Evolutionary conservation across 352 stramenopile species (phyloP).

Genomic region (Pythium periplocum): DNA sequence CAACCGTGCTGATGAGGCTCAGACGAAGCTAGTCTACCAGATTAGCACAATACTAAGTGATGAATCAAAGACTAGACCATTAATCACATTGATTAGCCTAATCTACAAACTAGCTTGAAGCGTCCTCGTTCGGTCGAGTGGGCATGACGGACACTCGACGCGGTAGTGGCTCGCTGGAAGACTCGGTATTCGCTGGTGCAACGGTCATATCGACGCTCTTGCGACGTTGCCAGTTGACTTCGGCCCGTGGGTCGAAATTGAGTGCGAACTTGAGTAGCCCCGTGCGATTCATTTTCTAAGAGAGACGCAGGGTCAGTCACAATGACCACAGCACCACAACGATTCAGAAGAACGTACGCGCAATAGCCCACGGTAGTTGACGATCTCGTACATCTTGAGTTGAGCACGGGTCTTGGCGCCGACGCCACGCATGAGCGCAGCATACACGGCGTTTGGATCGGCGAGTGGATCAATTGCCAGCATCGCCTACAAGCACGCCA

Average conservation of each 20-base stretch:
- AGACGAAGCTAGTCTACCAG: no score
- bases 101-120: no score
- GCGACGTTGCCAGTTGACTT: slow-evolving; percentile 35
- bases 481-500: slow-evolving; percentile 24
- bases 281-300: slow-evolving; percentile 58
- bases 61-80: no score
- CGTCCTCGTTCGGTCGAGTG: no score
- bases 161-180: no score
- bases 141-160: no score
- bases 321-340: background rate
- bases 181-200: no score
- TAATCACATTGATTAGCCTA: no score
- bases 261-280: slow-evolving; percentile 75
- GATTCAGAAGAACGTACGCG: background rate
- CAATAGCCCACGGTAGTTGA: slow-evolving; percentile 42
- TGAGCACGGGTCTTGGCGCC: slow-evolving; percentile 35
- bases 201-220: no score
- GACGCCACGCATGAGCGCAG: slow-evolving; percentile 33
- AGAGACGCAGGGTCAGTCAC: background rate
- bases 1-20: no score
- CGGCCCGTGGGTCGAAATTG: slow-evolving; percentile 61
- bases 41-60: no score
- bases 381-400: slow-evolving; percentile 39
- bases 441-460: slow-evolving; percentile 24
- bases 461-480: slow-evolving; percentile 45